These are phyloP conservation scores for Myriosclerotinia duriaeana DNA, from an alignment of 2,329 filamentous ascomycete species.

Conservation along the genomic window DNA sequence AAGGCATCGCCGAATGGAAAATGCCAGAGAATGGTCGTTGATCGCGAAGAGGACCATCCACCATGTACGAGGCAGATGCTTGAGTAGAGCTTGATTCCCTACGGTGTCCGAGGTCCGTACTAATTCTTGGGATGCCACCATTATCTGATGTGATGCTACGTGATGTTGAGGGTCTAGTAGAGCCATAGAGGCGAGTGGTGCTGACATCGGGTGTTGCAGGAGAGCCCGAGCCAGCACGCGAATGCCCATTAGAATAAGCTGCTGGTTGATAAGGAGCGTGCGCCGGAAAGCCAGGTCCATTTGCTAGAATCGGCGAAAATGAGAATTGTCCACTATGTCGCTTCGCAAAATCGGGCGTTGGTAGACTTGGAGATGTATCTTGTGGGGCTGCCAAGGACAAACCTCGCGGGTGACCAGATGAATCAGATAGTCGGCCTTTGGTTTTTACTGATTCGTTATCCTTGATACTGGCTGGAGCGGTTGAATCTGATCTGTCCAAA, in stretches of 20 bases:
- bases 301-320: constrained; percentile 53
- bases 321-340: constrained; percentile 67
- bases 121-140: constrained; percentile 49
- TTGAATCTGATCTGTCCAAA: constrained; percentile 35
- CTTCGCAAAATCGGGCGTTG: constrained; percentile 64
- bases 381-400: constrained; percentile 56
- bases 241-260: constrained; percentile 49
- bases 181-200: constrained; percentile 24
- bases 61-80: constrained; percentile 48
- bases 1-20: constrained; percentile 84
- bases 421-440: constrained; percentile 37
- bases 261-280: constrained; percentile 57
- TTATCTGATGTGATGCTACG: constrained; percentile 57
- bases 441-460: constrained; percentile 13
- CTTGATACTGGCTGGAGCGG: neutral
- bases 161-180: constrained; percentile 56
- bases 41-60: constrained; percentile 36
- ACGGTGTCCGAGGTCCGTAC: constrained; percentile 50
- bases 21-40: constrained; percentile 65
- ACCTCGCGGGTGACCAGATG: constrained; percentile 52
- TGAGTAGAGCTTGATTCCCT: constrained; percentile 58
- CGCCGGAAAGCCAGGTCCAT: constrained; percentile 48
- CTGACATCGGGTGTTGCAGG: constrained; percentile 58
- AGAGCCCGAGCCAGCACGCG: constrained; percentile 57
- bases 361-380: constrained; percentile 61